phyloP scores from a whole-genome alignment of 2,329 filamentous ascomycete species.

The Colletotrichum sp. region DNA sequence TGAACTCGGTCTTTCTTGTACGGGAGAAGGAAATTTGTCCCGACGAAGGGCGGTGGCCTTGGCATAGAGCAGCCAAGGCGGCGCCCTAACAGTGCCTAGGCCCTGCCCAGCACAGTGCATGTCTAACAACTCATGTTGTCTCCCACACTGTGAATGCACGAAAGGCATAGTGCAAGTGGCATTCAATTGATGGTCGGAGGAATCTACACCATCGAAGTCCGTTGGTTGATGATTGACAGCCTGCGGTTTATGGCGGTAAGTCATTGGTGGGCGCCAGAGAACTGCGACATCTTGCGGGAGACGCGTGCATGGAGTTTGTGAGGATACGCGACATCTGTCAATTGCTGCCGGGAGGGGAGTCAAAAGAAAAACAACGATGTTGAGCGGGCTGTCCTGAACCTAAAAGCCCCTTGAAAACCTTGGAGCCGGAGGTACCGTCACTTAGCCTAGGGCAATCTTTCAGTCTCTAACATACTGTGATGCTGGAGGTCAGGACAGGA shows the following conservation, averaged over 20 bases:
- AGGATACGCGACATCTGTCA: background rate
- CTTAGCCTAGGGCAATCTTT: background rate
- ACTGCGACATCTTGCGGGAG: too few relatives aligned
- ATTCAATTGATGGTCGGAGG: too few relatives aligned
- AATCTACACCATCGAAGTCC: too few relatives aligned
- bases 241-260: too few relatives aligned
- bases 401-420: background rate
- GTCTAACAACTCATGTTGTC: too few relatives aligned
- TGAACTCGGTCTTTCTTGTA: background rate
- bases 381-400: background rate
- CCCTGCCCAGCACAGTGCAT: background rate
- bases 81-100: too few relatives aligned
- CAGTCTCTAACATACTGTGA: background rate
- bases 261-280: too few relatives aligned
- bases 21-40: background rate
- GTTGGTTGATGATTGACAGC: too few relatives aligned
- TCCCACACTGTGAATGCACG: too few relatives aligned
- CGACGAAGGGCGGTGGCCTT: too few relatives aligned
- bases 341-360: accelerated
- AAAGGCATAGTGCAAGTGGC: too few relatives aligned
- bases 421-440: background rate
- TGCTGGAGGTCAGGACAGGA: background rate
- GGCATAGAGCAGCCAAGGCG: too few relatives aligned
- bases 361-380: background rate
- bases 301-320: background rate